phyloP scores from a whole-genome alignment of 345 rosid species.

The Moricandia arvensis region DNA sequence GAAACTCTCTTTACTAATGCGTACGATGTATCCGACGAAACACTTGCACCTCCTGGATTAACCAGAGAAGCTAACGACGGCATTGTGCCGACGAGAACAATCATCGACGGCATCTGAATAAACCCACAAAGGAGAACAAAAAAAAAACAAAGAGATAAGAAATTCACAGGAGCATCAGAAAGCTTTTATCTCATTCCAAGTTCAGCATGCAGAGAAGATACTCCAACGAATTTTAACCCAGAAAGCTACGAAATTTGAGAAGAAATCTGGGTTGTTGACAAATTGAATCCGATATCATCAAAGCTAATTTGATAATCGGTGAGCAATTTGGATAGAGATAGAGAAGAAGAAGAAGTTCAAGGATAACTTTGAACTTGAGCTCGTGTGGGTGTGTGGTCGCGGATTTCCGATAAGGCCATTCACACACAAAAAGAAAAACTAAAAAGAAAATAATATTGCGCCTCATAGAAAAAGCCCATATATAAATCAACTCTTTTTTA shows the following conservation, averaged over 20 bases:
- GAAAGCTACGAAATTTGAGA: neutral
- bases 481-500: too few species aligned
- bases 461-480: too few species aligned
- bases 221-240: neutral
- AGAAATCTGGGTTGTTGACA: neutral
- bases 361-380: neutral
- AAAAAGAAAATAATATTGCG: too few species aligned
- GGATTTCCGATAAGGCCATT: too few species aligned
- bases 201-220: neutral
- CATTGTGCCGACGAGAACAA: constrained; percentile 76
- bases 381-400: neutral
- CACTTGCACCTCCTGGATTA: constrained; percentile 50
- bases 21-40: constrained; percentile 43
- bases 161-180: constrained; percentile 12
- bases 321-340: too few species aligned
- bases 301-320: neutral
- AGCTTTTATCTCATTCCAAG: neutral
- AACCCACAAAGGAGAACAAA: neutral
- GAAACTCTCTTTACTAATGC: constrained; percentile 66
- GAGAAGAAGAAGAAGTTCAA: neutral
- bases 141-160: constrained; percentile 10
- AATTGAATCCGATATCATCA: neutral
- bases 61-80: constrained; percentile 70
- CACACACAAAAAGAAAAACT: too few species aligned
- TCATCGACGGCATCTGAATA: constrained; percentile 49